Conservation (phyloP, 257 asterid genomes). For the Eustoma russellianum region DNA sequence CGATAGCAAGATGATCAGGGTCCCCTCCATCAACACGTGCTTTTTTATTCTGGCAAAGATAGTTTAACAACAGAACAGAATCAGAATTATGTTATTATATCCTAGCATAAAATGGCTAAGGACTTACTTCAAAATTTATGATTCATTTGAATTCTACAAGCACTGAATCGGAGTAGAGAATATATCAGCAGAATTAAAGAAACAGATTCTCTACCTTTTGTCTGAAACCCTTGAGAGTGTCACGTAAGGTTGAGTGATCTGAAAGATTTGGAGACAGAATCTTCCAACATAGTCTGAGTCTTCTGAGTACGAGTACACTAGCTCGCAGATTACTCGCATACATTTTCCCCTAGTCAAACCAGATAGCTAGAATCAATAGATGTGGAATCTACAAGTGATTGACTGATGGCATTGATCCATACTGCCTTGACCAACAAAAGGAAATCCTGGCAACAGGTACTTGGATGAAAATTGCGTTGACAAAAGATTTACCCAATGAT, state of each 20-base stretch:
- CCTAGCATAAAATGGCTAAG: neutral
- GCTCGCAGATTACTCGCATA: conserved; percentile 55
- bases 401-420: neutral
- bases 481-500: conserved; percentile 61
- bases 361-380: conserved; percentile 10
- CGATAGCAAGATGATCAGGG: conserved; percentile 22
- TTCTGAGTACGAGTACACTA: conserved; percentile 50
- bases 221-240: conserved; percentile 54
- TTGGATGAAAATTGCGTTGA: too few relatives aligned
- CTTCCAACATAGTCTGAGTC: conserved; percentile 51
- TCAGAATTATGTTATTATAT: neutral
- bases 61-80: neutral
- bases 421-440: too few relatives aligned
- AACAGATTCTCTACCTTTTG: conserved; percentile 34
- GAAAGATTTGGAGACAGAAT: conserved; percentile 41
- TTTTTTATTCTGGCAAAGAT: conserved; percentile 48
- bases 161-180: too few relatives aligned
- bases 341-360: conserved; percentile 43
- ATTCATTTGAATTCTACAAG: too few relatives aligned
- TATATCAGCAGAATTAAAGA: too few relatives aligned
- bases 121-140: too few relatives aligned
- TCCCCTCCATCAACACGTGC: conserved; percentile 45
- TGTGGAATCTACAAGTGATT: neutral
- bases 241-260: conserved; percentile 41
- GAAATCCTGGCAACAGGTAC: too few relatives aligned